A percentile compares a stretch with the other conserved stretches of the same genome.
These are phyloP conservation scores for Selaginella moellendorffii DNA, from an alignment of 75 land plant genomes.

Conservation along the genomic window DNA sequence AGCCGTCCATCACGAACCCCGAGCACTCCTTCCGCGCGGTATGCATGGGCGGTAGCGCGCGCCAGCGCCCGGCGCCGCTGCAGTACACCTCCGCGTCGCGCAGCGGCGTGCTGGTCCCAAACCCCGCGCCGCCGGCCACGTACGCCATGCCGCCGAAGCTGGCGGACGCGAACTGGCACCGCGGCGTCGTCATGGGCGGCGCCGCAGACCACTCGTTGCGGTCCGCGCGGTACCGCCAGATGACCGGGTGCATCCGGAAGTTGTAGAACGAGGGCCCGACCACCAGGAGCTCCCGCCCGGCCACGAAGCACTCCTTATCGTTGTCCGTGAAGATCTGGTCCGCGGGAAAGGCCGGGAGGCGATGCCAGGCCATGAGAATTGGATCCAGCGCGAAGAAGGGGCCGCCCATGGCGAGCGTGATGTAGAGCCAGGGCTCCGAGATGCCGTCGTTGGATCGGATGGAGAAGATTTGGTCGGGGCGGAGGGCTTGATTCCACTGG, in stretches of 20 bases:
- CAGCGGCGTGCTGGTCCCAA: not conserved
- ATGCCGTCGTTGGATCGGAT: not conserved
- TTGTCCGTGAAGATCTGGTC: not conserved
- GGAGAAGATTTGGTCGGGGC: not conserved
- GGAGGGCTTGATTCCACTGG: not conserved
- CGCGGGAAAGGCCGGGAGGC: not conserved
- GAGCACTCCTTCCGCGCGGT: conserved; percentile 4
- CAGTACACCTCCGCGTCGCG: conserved; percentile 4
- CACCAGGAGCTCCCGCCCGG: conserved; percentile 5
- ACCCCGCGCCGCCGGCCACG: conserved; percentile 1
- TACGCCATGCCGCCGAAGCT: not conserved
- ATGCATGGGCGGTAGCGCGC: not conserved
- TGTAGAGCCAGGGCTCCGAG: conserved; percentile 2
- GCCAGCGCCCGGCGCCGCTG: not conserved
- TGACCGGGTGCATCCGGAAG: not conserved
- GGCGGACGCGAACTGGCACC: not conserved
- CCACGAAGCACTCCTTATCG: conserved; percentile 11
- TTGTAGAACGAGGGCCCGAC: not conserved
- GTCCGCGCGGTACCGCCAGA: conserved; percentile 1
- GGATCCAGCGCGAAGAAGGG: conserved; percentile 8
- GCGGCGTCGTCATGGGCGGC: not conserved
- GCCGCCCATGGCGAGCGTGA: not conserved
- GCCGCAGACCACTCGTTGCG: not conserved
- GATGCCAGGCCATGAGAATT: conserved; percentile 1
- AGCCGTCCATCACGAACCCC: not conserved